phyloP scores from a whole-genome alignment of 768 basidiomycete genomes.

The Psilocybe azurescens region DNA sequence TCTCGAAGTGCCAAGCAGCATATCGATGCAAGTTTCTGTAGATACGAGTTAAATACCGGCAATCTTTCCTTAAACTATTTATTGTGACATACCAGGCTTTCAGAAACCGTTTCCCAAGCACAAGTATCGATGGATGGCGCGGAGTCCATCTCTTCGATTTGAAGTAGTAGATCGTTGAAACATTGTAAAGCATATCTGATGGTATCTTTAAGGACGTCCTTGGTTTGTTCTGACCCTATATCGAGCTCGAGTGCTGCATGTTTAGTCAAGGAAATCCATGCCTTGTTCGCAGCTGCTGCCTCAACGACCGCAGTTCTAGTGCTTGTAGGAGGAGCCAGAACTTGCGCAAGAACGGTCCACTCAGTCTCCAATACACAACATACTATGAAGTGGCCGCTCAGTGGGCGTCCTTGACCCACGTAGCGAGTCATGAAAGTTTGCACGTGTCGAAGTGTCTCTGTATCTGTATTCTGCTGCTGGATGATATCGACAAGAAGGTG shows the following conservation, averaged over 20 bases:
- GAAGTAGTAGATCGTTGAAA: conserved; percentile 76
- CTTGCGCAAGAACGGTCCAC: conserved; percentile 86
- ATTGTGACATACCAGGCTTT: conserved; percentile 68
- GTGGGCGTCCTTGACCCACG: conserved; percentile 73
- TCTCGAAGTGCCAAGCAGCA: conserved; percentile 76
- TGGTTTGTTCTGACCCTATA: conserved; percentile 40
- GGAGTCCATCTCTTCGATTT: conserved; percentile 83
- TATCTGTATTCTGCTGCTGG: conserved; percentile 55
- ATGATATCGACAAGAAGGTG: conserved; percentile 68
- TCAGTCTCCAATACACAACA: conserved; percentile 87
- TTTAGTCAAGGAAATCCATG: conserved; percentile 74
- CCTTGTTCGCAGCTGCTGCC: conserved; percentile 84
- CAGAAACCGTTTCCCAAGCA: conserved; percentile 92
- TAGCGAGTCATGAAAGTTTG: conserved; percentile 80
- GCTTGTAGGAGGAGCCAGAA: conserved; percentile 43
- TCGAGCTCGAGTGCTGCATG: conserved; percentile 51
- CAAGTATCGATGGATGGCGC: conserved; percentile 87
- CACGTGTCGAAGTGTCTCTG: conserved; percentile 58
- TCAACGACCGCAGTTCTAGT: conserved; percentile 49
- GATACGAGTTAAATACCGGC: neutral
- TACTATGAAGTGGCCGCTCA: conserved; percentile 88
- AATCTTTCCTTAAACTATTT: neutral
- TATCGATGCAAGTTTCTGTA: conserved; percentile 83
- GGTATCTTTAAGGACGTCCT: conserved; percentile 49
- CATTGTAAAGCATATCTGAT: conserved; percentile 72